phyloP scores from a whole-genome alignment of 805 yeast genomes.

The Grigorovia transvaalensis region DNA sequence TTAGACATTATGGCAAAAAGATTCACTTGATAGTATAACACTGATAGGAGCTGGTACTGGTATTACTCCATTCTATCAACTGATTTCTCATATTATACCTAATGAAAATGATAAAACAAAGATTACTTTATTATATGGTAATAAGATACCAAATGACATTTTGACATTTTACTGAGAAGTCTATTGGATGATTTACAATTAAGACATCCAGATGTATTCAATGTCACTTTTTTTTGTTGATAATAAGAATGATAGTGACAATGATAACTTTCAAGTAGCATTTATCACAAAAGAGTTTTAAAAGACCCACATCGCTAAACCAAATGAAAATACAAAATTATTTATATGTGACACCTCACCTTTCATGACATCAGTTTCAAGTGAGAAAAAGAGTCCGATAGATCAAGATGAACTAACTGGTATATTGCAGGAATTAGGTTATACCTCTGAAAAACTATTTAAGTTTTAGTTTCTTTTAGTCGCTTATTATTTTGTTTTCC shows the following conservation, averaged over 20 bases:
- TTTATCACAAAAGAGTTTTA: conserved; percentile 70
- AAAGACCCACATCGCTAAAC: conserved; percentile 47
- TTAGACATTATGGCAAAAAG: conserved; percentile 84
- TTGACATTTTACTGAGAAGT: conserved; percentile 62
- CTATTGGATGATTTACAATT: conserved; percentile 70
- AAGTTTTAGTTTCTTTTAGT: conserved; percentile 50
- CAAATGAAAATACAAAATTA: conserved; percentile 59
- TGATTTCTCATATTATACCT: conserved; percentile 62
- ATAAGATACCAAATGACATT: conserved; percentile 66
- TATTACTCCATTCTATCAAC: conserved; percentile 90
- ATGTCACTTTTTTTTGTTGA: conserved; percentile 74
- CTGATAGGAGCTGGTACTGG: conserved; percentile 96
- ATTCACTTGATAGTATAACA: conserved; percentile 68
- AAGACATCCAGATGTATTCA: conserved; percentile 68
- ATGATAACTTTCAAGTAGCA: conserved; percentile 39
- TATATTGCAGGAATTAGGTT: conserved; percentile 79
- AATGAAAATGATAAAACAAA: conserved; percentile 86
- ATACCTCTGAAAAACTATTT: conserved; percentile 75
- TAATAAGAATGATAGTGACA: conserved; percentile 31
- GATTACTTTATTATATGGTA: conserved; percentile 74
- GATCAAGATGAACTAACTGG: conserved; percentile 96
- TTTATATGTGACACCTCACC: conserved; percentile 96
- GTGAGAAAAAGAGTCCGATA: conserved; percentile 69
- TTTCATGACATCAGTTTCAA: conserved; percentile 78
- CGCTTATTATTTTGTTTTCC: background rate